phyloP scores from a whole-genome alignment of 129 eudicot species.

The Chrysanthemum lavandulifolium region DNA sequence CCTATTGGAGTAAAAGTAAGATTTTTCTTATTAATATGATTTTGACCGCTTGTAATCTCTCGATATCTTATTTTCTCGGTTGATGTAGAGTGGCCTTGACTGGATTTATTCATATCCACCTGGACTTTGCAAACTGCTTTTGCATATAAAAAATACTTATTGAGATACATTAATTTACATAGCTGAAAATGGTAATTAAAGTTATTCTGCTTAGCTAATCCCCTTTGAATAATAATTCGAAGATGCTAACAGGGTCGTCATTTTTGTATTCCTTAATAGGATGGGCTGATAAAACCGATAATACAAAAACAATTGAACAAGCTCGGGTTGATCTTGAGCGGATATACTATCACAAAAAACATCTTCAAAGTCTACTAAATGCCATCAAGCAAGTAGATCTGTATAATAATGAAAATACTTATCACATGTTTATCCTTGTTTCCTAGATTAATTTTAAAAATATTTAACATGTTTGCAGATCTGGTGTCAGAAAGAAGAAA shows the following conservation, averaged over 20 bases:
- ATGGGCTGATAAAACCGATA: slow-evolving; percentile 20
- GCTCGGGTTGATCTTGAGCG: slow-evolving; percentile 32
- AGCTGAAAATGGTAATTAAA: slow-evolving; percentile 44
- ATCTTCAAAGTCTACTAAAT: slow-evolving; percentile 15
- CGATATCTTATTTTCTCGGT: not conserved
- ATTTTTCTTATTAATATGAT: not conserved
- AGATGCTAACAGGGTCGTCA: slow-evolving; percentile 13
- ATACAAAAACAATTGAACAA: slow-evolving; percentile 24
- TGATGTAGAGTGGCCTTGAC: slow-evolving; percentile 28
- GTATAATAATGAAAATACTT: not conserved
- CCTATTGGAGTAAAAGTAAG: slow-evolving; percentile 20
- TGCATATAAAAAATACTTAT: slow-evolving; percentile 27
- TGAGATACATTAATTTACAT: slow-evolving; percentile 36
- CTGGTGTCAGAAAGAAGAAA: slow-evolving; percentile 27
- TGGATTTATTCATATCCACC: slow-evolving; percentile 39
- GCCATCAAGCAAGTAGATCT: slow-evolving; percentile 34
- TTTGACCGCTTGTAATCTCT: not conserved
- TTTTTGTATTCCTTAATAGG: slow-evolving; percentile 17
- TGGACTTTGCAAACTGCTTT: slow-evolving; percentile 32
- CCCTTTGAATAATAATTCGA: not conserved
- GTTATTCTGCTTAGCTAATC: not conserved
- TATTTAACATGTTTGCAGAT: slow-evolving; percentile 19
- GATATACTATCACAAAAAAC: slow-evolving; percentile 24
- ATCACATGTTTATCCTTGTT: not conserved
- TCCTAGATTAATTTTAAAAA: not conserved